Percentiles rank a stretch among this genome's conserved stretches.
phyloP scores from a whole-genome alignment of 768 basidiomycete species.

The Xerocomellus intermedius region DNA sequence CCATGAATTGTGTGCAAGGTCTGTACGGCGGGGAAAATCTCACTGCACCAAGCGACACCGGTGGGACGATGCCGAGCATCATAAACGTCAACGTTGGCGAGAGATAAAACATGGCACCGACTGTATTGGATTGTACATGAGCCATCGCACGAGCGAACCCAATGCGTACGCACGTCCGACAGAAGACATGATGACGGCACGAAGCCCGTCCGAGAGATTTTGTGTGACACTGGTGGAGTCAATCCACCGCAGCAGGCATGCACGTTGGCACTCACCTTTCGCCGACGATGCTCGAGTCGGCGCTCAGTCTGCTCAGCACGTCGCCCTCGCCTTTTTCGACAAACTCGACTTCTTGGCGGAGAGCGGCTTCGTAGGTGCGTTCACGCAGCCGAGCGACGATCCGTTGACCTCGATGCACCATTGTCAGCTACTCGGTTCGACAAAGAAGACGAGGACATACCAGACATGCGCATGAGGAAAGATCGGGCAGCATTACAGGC shows the following conservation, averaged over 20 bases:
- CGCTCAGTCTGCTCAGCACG: constrained; percentile 85
- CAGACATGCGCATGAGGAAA: constrained; percentile 83
- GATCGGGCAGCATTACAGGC: constrained; percentile 81
- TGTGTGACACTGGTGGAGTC: constrained; percentile 54
- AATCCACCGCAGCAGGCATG: neutral
- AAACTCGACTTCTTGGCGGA: constrained; percentile 89
- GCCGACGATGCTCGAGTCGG: constrained; percentile 91
- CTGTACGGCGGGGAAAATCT: constrained; percentile 19
- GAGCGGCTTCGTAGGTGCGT: constrained; percentile 76
- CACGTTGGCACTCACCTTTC: constrained; percentile 57
- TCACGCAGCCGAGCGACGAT: constrained; percentile 88
- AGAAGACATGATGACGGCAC: constrained; percentile 89
- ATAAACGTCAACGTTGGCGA: constrained; percentile 84
- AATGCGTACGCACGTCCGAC: constrained; percentile 70
- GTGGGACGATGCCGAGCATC: constrained; percentile 92
- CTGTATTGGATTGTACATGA: constrained; percentile 37
- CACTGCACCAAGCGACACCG: constrained; percentile 82
- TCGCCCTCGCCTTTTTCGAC: constrained; percentile 93
- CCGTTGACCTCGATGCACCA: constrained; percentile 55
- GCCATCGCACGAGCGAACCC: neutral
- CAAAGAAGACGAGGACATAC: constrained; percentile 34
- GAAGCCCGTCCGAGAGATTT: constrained; percentile 76
- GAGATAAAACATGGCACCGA: constrained; percentile 94
- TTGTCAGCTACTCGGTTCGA: neutral
- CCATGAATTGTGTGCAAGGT: constrained; percentile 10